phyloP scores from a whole-genome alignment of 164 flowering plant genomes.

The Stephania japonica region DNA sequence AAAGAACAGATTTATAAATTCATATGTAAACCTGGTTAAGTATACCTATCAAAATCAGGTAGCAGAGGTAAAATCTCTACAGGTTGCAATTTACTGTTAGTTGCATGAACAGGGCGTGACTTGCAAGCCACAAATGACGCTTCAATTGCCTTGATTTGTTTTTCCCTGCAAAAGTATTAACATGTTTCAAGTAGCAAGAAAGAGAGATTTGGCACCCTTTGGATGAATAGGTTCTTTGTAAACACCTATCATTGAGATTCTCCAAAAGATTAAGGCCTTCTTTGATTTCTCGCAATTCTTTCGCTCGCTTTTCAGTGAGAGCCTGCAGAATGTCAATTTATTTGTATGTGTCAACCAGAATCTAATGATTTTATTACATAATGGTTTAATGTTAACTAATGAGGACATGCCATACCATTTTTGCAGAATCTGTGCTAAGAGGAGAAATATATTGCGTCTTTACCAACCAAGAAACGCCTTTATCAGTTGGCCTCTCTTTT shows the following conservation, averaged over 20 bases:
- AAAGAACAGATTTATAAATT: not conserved
- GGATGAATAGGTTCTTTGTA: constrained; percentile 8
- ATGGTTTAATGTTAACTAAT: not conserved
- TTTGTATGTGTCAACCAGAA: not conserved
- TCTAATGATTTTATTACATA: not conserved
- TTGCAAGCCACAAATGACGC: constrained; percentile 89
- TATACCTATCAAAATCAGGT: constrained; percentile 88
- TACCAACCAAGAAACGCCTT: constrained; percentile 96
- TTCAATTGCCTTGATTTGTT: constrained; percentile 74
- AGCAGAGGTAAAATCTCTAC: constrained; percentile 70
- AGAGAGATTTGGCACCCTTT: not conserved
- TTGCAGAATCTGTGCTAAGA: constrained; percentile 74
- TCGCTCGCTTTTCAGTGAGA: constrained; percentile 92
- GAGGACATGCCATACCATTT: constrained; percentile 43
- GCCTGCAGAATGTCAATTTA: constrained; percentile 44
- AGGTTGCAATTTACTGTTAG: constrained; percentile 58
- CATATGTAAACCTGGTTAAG: not conserved
- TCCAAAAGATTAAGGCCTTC: constrained; percentile 69
- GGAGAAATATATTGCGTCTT: constrained; percentile 96
- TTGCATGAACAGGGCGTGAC: constrained; percentile 69
- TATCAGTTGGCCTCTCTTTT: constrained; percentile 93
- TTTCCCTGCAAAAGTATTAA: constrained; percentile 50
- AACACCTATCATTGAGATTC: constrained; percentile 56
- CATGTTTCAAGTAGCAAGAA: not conserved
- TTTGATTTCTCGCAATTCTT: constrained; percentile 73